These are phyloP conservation scores for Avena atlantica DNA, from an alignment of 176 grass and related monocot genomes.

Conservation along the genomic window DNA sequence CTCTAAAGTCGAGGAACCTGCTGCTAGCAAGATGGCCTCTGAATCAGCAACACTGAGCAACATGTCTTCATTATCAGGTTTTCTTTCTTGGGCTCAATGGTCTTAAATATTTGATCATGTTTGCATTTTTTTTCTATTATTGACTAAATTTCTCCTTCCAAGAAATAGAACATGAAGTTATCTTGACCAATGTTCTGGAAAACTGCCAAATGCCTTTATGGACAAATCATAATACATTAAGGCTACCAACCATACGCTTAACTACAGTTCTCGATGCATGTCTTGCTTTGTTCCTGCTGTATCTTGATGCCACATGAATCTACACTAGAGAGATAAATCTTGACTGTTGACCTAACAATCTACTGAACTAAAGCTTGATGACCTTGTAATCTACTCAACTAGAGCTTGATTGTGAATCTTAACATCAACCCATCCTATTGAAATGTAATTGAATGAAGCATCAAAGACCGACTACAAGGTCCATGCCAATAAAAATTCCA, in stretches of 20 bases:
- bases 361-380: constrained; percentile 23
- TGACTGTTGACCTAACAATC: not conserved
- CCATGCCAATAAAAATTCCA: not conserved
- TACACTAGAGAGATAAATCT: constrained; percentile 4
- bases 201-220: not conserved
- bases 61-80: constrained; percentile 97
- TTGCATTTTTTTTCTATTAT: constrained; percentile 17
- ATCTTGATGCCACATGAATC: not conserved
- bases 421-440: constrained; percentile 5
- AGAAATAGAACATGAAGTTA: not conserved
- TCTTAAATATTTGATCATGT: constrained; percentile 21
- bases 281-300: constrained; percentile 1
- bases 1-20: constrained; percentile 60
- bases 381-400: constrained; percentile 9
- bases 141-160: not conserved
- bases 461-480: not conserved
- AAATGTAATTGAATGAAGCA: constrained; percentile 4
- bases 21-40: constrained; percentile 38
- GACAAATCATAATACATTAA: not conserved
- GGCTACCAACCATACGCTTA: constrained; percentile 10
- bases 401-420: constrained; percentile 28
- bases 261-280: not conserved
- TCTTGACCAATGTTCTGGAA: constrained; percentile 24
- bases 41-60: constrained; percentile 64
- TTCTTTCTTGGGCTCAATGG: constrained; percentile 9